Percentiles rank a stretch among this genome's conserved stretches.
These are phyloP conservation scores for Aspergillus puulaauensis DNA, from an alignment of 2,329 filamentous ascomycete species.

Conservation along the genomic window DNA sequence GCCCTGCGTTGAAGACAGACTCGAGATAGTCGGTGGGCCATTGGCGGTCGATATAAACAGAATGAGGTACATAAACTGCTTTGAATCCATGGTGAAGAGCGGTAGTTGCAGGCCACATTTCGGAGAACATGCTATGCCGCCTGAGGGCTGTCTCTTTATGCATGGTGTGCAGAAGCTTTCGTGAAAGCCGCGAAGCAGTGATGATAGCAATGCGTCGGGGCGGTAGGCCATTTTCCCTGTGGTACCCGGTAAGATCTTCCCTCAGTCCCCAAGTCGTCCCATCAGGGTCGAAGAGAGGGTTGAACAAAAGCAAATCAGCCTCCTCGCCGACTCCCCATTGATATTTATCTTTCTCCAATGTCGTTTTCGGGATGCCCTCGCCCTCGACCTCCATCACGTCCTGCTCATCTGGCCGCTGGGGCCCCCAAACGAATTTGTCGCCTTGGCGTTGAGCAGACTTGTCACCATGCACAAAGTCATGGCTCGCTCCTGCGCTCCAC, in stretches of 20 bases:
- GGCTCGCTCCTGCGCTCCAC: constrained; percentile 53
- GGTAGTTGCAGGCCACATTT: constrained; percentile 92
- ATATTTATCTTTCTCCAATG: constrained; percentile 76
- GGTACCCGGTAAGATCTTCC: constrained; percentile 83
- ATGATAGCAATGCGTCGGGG: constrained; percentile 84
- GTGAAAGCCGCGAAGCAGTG: constrained; percentile 79
- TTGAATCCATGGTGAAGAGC: constrained; percentile 91
- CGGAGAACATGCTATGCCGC: constrained; percentile 88
- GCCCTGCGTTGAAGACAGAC: constrained; percentile 75
- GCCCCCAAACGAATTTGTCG: constrained; percentile 78
- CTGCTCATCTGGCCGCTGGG: constrained; percentile 64
- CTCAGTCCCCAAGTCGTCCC: constrained; percentile 80
- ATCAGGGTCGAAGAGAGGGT: constrained; percentile 87
- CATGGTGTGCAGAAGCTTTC: constrained; percentile 78
- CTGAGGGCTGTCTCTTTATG: constrained; percentile 82
- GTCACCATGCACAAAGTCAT: constrained; percentile 20
- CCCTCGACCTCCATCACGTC: constrained; percentile 73
- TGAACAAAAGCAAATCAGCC: constrained; percentile 87
- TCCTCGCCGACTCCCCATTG: constrained; percentile 87
- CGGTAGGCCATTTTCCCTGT: constrained; percentile 60
- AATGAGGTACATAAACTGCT: constrained; percentile 86
- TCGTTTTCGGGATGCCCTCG: constrained; percentile 71
- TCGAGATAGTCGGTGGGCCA: constrained; percentile 82
- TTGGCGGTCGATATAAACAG: constrained; percentile 79
- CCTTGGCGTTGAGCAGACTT: constrained; percentile 34